These are phyloP conservation scores for Phytophthora macrochlamydospora DNA, from an alignment of 352 stramenopile species.

Conservation along the genomic window DNA sequence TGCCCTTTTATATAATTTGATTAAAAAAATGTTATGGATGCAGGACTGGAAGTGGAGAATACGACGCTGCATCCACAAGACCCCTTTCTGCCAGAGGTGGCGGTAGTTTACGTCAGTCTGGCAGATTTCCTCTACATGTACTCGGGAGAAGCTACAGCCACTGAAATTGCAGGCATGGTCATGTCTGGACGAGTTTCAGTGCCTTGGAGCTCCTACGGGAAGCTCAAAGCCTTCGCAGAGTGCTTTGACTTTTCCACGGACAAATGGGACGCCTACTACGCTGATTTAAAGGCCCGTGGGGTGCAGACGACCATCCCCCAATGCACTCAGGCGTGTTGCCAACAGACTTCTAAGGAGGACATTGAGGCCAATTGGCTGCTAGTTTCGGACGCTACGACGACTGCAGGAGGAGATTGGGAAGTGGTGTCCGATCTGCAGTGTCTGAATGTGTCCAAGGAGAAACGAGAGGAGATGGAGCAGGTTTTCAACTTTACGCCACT, in stretches of 20 bases:
- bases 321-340: slow-evolving; percentile 69
- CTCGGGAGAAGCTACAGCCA: slow-evolving; percentile 73
- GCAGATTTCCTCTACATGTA: slow-evolving; percentile 90
- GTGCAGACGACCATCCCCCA: slow-evolving; percentile 27
- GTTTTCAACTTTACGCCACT: slow-evolving; percentile 62
- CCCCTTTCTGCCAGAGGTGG: slow-evolving; percentile 65
- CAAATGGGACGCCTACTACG: slow-evolving; percentile 84
- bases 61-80: slow-evolving; percentile 51
- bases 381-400: slow-evolving; percentile 66
- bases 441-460: slow-evolving; percentile 60
- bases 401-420: slow-evolving; percentile 65
- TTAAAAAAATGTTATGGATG: background rate
- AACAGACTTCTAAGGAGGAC: slow-evolving; percentile 69
- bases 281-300: slow-evolving; percentile 37
- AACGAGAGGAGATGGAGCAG: slow-evolving; percentile 63
- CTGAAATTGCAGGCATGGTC: slow-evolving; percentile 83
- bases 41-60: slow-evolving; percentile 63
- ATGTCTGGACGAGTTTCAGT: slow-evolving; percentile 87
- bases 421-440: slow-evolving; percentile 71
- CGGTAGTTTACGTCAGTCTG: slow-evolving; percentile 74
- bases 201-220: slow-evolving; percentile 82
- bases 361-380: slow-evolving; percentile 87
- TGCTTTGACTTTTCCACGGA: slow-evolving; percentile 87
- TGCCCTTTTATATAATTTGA: background rate
- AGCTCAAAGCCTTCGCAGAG: slow-evolving; percentile 84